Evolutionary conservation across 371 early-diverging fungal genomes (phyloP), one percentile per base, ranked within the genome.

Genomic region (Mucor piriformis): DNA sequence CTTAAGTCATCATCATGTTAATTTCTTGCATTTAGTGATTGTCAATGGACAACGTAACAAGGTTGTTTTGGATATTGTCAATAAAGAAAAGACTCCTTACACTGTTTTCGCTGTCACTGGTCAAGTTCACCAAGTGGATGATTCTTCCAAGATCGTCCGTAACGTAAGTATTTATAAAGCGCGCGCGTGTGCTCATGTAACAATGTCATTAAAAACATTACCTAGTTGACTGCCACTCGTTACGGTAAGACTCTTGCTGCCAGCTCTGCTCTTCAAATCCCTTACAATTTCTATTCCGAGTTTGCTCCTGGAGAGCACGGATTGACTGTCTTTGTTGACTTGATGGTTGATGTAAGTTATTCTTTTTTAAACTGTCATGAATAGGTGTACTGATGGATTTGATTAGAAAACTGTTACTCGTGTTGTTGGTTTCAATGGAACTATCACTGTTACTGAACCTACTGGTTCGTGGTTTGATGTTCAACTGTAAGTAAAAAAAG

Each of bases 31-130:
- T 6, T 1, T 63, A 79, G 79, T 76, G 48, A 76, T 79, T 40
- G 66, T 69, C 40, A 79, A 79, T 65, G 79, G 79, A 42, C 76
- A 79, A 53, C 68, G 71, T 43, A 79, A 79, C 66, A 72, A 74
- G 56, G 71, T 79, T 33, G 25, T 69, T 38, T 64, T 79, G 59
- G 69, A 70, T 13, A 50, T 79, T 25, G 63, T 55, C 18, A 79
- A 76, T 63, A 76, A 79, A 57, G 79, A 76, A 38, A 58, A 71
- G 29, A 57, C 46, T 24, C 61, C 67, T 48, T 74, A 66, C 29
- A 66, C 76, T 24, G 69, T 79, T 16, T 53, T 72, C 37, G 72
- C 74, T 63, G 66, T 79, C 25, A 70, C 74, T 66, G 79, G 73
- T 37, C 66, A 66, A 57, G 57, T 79, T 16, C 51, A 65, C 35